These are phyloP conservation scores for Drechslera avenae DNA, from an alignment of 2,329 filamentous ascomycete species.

Conservation along the genomic window DNA sequence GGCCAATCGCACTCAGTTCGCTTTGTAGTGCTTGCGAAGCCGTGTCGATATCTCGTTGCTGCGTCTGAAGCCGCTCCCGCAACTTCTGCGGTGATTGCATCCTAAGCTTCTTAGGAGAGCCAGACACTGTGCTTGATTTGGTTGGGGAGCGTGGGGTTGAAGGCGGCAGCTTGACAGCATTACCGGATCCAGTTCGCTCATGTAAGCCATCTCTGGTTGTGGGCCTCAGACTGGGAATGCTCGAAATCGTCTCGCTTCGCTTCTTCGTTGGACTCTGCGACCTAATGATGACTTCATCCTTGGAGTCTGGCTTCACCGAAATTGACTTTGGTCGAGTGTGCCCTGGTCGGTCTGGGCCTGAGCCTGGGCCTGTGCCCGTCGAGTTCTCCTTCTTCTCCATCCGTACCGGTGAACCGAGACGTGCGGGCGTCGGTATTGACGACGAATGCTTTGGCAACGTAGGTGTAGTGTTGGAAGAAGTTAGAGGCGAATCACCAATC, in stretches of 20 bases:
- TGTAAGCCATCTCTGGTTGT: conserved; percentile 52
- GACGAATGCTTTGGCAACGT: conserved; percentile 47
- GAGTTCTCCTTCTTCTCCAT: conserved; percentile 49
- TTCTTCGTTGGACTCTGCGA: conserved; percentile 51
- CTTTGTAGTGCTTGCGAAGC: conserved; percentile 72
- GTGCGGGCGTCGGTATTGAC: conserved; percentile 47
- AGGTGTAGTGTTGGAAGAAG: conserved; percentile 30
- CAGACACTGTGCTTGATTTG: conserved; percentile 28
- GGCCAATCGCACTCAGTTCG: conserved; percentile 79
- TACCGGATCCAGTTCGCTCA: conserved; percentile 56
- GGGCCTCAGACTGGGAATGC: conserved; percentile 58
- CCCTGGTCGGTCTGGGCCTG: conserved; percentile 34
- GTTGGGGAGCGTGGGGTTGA: conserved; percentile 38
- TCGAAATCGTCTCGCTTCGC: conserved; percentile 53
- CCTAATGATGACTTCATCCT: conserved; percentile 48
- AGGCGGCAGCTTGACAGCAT: conserved; percentile 64
- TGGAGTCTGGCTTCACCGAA: conserved; percentile 23
- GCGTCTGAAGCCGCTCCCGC: conserved; percentile 81
- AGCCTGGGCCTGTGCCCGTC: conserved; percentile 36
- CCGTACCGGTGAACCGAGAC: conserved; percentile 53
- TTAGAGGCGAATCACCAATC: conserved; percentile 38
- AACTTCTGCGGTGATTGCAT: conserved; percentile 69
- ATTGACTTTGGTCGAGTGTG: conserved; percentile 33
- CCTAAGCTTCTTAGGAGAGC: conserved; percentile 38
- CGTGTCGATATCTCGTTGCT: conserved; percentile 74